A percentile compares a stretch with the other conserved stretches of the same genome.
These are phyloP conservation scores for Bocquillonia castaneifolia DNA, from an alignment of 441 rosid genomes.

Conservation along the genomic window DNA sequence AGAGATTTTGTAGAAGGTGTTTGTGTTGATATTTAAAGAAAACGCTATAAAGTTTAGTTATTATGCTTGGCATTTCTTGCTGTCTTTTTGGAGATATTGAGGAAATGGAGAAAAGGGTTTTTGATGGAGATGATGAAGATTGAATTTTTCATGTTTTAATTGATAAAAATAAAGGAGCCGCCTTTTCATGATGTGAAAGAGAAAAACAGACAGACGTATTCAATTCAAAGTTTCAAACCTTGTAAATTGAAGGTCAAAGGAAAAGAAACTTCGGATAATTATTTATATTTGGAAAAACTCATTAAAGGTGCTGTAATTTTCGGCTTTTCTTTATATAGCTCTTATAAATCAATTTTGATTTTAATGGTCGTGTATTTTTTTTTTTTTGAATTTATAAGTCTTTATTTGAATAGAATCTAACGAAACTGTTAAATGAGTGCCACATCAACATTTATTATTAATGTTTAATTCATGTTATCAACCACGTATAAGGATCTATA, in stretches of 20 bases:
- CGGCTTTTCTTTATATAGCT: too few relatives aligned
- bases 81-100: conserved; percentile 21
- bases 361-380: too few relatives aligned
- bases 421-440: too few relatives aligned
- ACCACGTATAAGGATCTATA: too few relatives aligned
- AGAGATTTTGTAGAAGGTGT: conserved; percentile 65
- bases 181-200: conserved; percentile 13
- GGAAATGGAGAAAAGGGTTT: background rate
- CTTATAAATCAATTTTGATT: too few relatives aligned
- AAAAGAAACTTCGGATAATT: too few relatives aligned
- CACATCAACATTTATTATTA: too few relatives aligned
- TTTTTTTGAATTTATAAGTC: too few relatives aligned
- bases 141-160: background rate
- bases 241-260: conserved; percentile 7
- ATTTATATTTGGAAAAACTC: too few relatives aligned
- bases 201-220: background rate
- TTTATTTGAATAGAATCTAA: too few relatives aligned
- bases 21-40: conserved; percentile 76
- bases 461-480: too few relatives aligned
- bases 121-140: background rate
- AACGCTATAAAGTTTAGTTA: conserved; percentile 66
- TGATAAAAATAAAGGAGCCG: background rate
- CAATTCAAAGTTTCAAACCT: conserved; percentile 20
- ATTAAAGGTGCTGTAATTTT: too few relatives aligned
- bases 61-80: conserved; percentile 64